A percentile compares a stretch with the other conserved stretches of the same genome.
phyloP scores from a whole-genome alignment of 495 filamentous ascomycete genomes.

The Neurospora sp. region DNA sequence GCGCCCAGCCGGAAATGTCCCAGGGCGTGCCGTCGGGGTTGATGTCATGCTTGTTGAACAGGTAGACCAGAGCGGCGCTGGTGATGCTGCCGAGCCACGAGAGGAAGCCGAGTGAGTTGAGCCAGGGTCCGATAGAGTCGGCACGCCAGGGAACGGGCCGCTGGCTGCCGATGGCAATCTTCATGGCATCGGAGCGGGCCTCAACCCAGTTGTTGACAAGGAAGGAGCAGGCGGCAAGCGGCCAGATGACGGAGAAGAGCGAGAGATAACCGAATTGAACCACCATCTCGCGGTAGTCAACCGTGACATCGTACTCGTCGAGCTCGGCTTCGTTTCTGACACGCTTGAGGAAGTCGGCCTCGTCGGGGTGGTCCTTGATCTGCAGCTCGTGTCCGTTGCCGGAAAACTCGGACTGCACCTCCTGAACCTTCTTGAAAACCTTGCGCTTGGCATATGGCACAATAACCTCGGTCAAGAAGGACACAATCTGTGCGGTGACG shows the following conservation, averaged over 20 bases:
- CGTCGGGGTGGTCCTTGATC: constrained; percentile 55
- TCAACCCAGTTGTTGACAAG: constrained; percentile 96
- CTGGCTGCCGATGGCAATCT: constrained; percentile 84
- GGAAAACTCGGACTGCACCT: constrained; percentile 49
- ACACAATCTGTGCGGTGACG: constrained; percentile 88
- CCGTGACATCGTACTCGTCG: constrained; percentile 73
- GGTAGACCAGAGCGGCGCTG: constrained; percentile 72
- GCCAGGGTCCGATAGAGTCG: constrained; percentile 93
- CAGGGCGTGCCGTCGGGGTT: constrained; percentile 43
- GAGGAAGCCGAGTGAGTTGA: constrained; percentile 75
- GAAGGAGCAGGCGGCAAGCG: constrained; percentile 78
- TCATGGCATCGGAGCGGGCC: constrained; percentile 83
- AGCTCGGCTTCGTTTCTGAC: constrained; percentile 85
- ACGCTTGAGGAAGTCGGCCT: constrained; percentile 64
- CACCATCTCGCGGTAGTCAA: constrained; percentile 89
- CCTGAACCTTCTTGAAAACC: constrained; percentile 61
- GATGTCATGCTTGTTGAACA: constrained; percentile 63
- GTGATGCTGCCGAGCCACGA: constrained; percentile 88
- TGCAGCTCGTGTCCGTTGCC: constrained; percentile 25
- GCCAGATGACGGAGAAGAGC: constrained; percentile 89
- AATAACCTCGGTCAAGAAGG: constrained; percentile 74
- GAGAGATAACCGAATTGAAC: constrained; percentile 84
- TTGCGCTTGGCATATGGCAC: constrained; percentile 76
- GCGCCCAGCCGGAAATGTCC: constrained; percentile 66
- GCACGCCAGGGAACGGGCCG: constrained; percentile 77